Percentiles rank a stretch among this genome's conserved stretches.
Conservation (phyloP, 2,329 filamentous ascomycete genomes). For the Paracoccidioides brasiliensis region DNA sequence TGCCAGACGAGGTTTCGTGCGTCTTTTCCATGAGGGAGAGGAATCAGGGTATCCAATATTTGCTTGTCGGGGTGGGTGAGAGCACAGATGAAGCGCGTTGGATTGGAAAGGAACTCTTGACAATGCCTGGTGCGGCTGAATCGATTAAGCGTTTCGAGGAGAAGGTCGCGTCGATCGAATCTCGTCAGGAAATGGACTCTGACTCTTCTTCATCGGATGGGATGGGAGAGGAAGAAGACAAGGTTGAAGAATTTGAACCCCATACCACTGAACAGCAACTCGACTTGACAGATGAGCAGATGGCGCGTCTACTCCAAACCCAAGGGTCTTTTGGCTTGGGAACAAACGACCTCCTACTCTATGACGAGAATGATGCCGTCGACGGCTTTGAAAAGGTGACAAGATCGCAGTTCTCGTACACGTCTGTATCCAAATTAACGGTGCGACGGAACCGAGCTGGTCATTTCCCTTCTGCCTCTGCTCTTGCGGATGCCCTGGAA, state of each 20-base stretch:
- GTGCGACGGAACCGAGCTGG: conserved; percentile 16
- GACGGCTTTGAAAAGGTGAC: not conserved
- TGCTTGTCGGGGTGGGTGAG: conserved; percentile 37
- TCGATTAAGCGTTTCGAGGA: conserved; percentile 24
- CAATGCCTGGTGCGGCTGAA: conserved; percentile 15
- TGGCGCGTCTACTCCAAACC: conserved; percentile 49
- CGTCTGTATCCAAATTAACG: not conserved
- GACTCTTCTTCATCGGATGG: conserved; percentile 5
- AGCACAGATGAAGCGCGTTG: conserved; percentile 37
- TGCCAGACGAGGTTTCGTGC: conserved; percentile 28
- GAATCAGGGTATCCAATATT: conserved; percentile 36
- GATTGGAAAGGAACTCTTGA: conserved; percentile 28
- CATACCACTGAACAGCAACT: conserved; percentile 16
- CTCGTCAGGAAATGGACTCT: not conserved
- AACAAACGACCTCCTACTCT: conserved; percentile 45
- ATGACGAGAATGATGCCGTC: conserved; percentile 24
- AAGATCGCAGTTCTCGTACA: not conserved
- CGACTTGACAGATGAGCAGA: conserved; percentile 44
- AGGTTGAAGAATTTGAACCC: conserved; percentile 22
- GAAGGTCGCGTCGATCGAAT: conserved; percentile 13
- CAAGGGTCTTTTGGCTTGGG: conserved; percentile 52
- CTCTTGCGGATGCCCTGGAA: conserved; percentile 47
- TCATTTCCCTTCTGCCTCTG: conserved; percentile 41
- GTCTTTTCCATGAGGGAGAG: conserved; percentile 36
- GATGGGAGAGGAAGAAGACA: conserved; percentile 20